Percentiles rank a stretch among this genome's conserved stretches.
phyloP scores from a whole-genome alignment of 345 rosid genomes.

The Arabidopsis thaliana region TAIR10.1 NC_003075.7:12367501-12368000 shows the following conservation, averaged over 20 bases:
- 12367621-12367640: constrained; percentile 60
- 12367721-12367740: constrained; percentile 30
- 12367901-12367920: constrained; percentile 57
- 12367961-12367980: constrained; percentile 80
- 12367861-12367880: constrained; percentile 55
- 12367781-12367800: constrained; percentile 32
- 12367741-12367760: constrained; percentile 19
- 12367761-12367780: constrained; percentile 53
- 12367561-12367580: constrained; percentile 72
- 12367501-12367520: constrained; percentile 79
- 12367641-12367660: constrained; percentile 68
- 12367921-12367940: constrained; percentile 36
- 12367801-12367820: constrained; percentile 45
- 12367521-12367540: constrained; percentile 70
- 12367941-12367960: constrained; percentile 55
- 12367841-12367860: constrained; percentile 55
- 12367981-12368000: constrained; percentile 80
- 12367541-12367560: constrained; percentile 57
- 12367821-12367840: constrained; percentile 58
- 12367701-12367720: constrained; percentile 63
- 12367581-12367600: constrained; percentile 73
- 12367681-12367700: constrained; percentile 72
- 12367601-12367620: constrained; percentile 65
- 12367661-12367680: constrained; percentile 69
- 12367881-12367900: constrained; percentile 56